phyloP scores from a whole-genome alignment of 169 alveolate genomes.

The Eimeria maxima region DNA sequence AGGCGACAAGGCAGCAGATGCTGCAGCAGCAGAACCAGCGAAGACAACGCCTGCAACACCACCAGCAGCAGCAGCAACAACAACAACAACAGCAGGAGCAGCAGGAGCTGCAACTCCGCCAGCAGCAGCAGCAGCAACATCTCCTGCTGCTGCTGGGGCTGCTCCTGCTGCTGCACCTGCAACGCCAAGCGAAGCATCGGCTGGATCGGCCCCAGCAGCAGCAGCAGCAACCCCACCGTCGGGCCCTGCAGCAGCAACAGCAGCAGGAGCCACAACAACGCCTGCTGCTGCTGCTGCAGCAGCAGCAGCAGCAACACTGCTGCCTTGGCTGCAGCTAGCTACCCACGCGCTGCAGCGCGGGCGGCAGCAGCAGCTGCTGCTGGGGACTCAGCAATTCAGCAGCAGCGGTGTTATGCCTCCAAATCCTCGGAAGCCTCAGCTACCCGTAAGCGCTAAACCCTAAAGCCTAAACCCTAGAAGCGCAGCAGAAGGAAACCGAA shows the following conservation, averaged over 20 bases:
- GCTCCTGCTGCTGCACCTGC: background rate
- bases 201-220: slow-evolving; percentile 12
- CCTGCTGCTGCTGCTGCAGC: too few relatives aligned
- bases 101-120: too few relatives aligned
- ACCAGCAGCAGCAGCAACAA: background rate
- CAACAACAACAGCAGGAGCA: background rate
- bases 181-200: background rate
- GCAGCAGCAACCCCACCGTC: slow-evolving; percentile 8
- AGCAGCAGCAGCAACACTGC: too few relatives aligned
- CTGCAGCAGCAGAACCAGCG: background rate
- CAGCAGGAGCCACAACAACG: too few relatives aligned
- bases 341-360: slow-evolving; percentile 46
- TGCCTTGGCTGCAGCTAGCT: slow-evolving; percentile 38
- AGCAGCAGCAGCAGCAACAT: too few relatives aligned
- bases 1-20: slow-evolving; percentile 16
- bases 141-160: too few relatives aligned
- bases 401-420: background rate
- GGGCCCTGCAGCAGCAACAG: background rate
- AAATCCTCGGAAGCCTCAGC: slow-evolving; percentile 29
- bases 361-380: slow-evolving; percentile 58
- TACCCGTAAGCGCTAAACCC: slow-evolving; percentile 17
- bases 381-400: background rate
- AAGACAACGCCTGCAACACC: background rate
- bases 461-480: background rate
- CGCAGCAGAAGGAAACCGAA: background rate